These are phyloP conservation scores for Zalaria obscura DNA, from an alignment of 2,329 filamentous ascomycete species.

Conservation along the genomic window DNA sequence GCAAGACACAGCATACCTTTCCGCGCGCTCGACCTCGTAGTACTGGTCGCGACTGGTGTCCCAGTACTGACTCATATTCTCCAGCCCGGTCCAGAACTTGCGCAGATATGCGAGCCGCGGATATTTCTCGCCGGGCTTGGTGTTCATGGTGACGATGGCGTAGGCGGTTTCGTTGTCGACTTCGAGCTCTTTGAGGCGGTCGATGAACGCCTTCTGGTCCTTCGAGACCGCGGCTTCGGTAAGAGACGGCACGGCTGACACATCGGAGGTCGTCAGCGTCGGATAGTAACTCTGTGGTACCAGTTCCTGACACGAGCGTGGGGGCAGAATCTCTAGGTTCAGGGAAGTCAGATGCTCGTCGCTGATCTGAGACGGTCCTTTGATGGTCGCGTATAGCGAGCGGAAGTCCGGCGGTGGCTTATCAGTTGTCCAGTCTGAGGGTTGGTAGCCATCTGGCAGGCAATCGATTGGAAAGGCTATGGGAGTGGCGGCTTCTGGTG, in stretches of 20 bases:
- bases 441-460: conserved; percentile 1
- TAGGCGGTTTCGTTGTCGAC: conserved; percentile 44
- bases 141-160: conserved; percentile 37
- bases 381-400: conserved; percentile 27
- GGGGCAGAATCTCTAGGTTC: conserved; percentile 25
- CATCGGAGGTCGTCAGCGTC: conserved; percentile 19
- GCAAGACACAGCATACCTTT: no score
- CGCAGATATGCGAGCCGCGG: conserved; percentile 41
- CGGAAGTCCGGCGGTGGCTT: conserved; percentile 23
- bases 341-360: conserved; percentile 23
- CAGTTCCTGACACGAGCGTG: conserved; percentile 25
- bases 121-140: conserved; percentile 28
- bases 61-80: conserved; percentile 49
- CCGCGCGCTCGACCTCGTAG: conserved; percentile 17
- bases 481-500: conserved; percentile 12
- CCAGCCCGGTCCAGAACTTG: conserved; percentile 46
- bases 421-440: conserved; percentile 7
- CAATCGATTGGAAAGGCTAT: conserved; percentile 12
- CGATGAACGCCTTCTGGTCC: conserved; percentile 19
- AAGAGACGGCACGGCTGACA: conserved; percentile 16
- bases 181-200: conserved; percentile 35
- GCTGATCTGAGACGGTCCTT: conserved; percentile 27
- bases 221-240: conserved; percentile 1
- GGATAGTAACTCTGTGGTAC: conserved; percentile 12
- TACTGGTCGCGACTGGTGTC: conserved; percentile 45